Base-by-base conservation (phyloP, 345 rosid species). In the Linum trigynum region DNA sequence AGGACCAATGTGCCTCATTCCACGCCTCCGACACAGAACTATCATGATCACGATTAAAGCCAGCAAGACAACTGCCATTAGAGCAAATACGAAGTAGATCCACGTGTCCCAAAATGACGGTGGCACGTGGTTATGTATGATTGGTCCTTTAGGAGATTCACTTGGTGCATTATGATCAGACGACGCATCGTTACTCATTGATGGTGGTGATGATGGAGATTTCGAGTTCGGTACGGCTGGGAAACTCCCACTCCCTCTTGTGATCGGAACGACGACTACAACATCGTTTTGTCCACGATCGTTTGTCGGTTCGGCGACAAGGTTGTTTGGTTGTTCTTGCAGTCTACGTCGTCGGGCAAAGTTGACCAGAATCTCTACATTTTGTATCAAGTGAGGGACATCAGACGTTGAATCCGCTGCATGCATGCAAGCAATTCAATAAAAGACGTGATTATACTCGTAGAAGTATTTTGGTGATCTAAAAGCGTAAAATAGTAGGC, bases 241-340 rank as follows among this genome's bases (percentile, higher is more conserved):
- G 67, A 83, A 91, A 60, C 88, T 63, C 38, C 99, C 97, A 59
- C 99, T 91, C 68, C 97, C 89, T 77, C 76, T 79, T 14, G 86
- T 67, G 67, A 83, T 71, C 39, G 85, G 87, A 64, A 69, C 73
- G 70, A 80, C 66, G 61, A 76, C 69, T 67, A 41, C 5, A 1
- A 82, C 71, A 63, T 68, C 81, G 3, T 75, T 4, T 10, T 9
- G 5, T 41, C 45, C 45, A 41, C 59, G 70, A 56, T 41, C 67
- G 51, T 65, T 70, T 36, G 84, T 81, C 48, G 84, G 86, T 64
- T 57, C 69, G 37, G 88, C 95, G 43, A 66, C 75, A 57, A 94
- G 83, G 72, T 94, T 91, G 63, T 79, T 87, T 2, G 86, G 81
- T 69, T 77, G 76, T 61, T 81, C 95, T 48, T 82, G 80, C 45